Conservation (phyloP, 306 rosid species). For the Corylus heterophylla region DNA sequence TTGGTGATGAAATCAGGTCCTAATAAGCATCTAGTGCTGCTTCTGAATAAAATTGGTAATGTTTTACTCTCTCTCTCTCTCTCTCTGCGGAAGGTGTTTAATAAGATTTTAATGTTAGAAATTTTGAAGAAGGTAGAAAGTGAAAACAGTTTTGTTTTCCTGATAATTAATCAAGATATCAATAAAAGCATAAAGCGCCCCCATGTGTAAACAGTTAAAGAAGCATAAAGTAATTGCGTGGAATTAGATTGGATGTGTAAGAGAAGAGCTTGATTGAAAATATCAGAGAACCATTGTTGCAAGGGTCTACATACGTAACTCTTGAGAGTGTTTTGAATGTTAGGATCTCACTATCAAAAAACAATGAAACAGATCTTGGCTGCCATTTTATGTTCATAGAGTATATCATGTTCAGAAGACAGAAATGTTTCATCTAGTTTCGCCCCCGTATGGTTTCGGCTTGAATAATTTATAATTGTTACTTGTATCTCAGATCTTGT, state of each 20-base stretch:
- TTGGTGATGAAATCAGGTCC: constrained; percentile 82
- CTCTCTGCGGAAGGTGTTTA: neutral
- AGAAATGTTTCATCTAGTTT: neutral
- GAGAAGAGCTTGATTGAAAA: neutral
- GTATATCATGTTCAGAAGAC: neutral
- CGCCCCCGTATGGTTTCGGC: neutral
- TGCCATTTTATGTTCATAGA: neutral
- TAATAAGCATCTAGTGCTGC: constrained; percentile 80
- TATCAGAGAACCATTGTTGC: neutral
- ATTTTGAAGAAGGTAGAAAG: neutral
- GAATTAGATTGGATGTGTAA: neutral
- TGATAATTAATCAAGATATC: no score
- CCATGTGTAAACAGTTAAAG: no score
- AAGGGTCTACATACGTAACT: neutral
- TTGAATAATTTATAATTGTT: constrained; percentile 22
- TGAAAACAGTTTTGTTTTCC: neutral
- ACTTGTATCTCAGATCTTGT: constrained; percentile 69
- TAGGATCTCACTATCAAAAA: neutral
- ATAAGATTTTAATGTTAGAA: neutral
- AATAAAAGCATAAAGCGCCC: no score
- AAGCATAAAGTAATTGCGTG: neutral
- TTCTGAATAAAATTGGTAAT: constrained; percentile 91
- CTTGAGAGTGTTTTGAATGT: neutral
- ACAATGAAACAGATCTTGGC: neutral
- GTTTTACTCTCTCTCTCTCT: neutral